Base-by-base conservation (phyloP, 148 eudicot species). In the Simmondsia chinensis region DNA sequence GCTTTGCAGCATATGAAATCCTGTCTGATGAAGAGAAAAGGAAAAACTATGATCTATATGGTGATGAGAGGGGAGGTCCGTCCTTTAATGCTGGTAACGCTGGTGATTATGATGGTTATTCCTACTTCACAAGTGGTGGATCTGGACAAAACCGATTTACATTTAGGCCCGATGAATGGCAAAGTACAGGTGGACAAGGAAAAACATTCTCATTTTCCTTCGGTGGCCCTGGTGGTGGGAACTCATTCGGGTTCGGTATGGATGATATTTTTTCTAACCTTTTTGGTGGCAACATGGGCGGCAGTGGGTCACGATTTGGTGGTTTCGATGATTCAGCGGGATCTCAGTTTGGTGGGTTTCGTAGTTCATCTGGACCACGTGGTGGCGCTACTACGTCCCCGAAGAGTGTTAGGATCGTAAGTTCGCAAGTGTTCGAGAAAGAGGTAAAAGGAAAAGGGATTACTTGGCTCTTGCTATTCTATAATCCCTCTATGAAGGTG, bases 31-130 rank as follows among this genome's bases (percentile, higher is more conserved):
- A 89, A 50, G 59, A 81, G 40, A 84, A 89, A 59, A 68, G 97
- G 66, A 89, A 89, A 65, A 89, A 89, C 34, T 89, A 84, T 65
- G 95, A 89, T 56, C 70, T 84, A 13, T 81, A 81, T 53, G 97
- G 97, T 13, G 93, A 89, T 58, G 97, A 79, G 58, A 69, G 48
- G 60, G 87, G 77, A 12, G 74, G 60, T 33, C 88, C 95, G 44
- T 87, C 91, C 37, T 89, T 89, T 63, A 80, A 63, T 43, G 54
- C 70, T 39, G 82, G 93, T 17, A 57, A 56, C 54, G 48, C 71
- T 55, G 84, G 81, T 32, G 64, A 63, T 29, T 56, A 72, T 10
- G 77, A 82, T 46, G 80, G 82, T 56, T 56, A 75, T 46, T 42
- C 74, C n/a, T 43, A 77, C 54, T 87, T 73, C 73, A 79, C 87